Evolutionary conservation across 495 filamentous ascomycete genomes (phyloP), one percentile per base, ranked within the genome.

Genomic region (Cercophora newfieldiana): DNA sequence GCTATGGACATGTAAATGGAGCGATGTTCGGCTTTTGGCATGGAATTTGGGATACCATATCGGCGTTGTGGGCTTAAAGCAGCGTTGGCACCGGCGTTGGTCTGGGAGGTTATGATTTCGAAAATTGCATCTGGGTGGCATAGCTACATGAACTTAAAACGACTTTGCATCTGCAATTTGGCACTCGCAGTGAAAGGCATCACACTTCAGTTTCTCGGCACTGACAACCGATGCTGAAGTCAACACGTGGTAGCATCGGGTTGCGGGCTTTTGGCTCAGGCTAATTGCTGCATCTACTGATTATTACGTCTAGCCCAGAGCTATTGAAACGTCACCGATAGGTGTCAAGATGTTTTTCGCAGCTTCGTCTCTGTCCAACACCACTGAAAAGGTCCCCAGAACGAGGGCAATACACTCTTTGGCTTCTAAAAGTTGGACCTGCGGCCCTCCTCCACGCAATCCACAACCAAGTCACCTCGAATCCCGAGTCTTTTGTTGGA

Each of bases 1-100:
- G 91, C 88, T 50, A 94, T 97, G 86, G 94, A 96, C 22, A 75
- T 83, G 76, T 83, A 65, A 77, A 25, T 26, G 26, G 29, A 25
- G 21, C 22, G 10, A 12, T 28, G 30, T 19, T 10, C 47, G 28
- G 7, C 7, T n/a, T 29, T 51, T n/a, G 33, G 56, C n/a, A 0
- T 2, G 59, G 44, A 49, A 30, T 29, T 50, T 24, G 29, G 44
- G 12, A 61, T 61, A 29, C 12, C 25, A 30, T 12, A 25, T 21
- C 47, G 59, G 59, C 59, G 59, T 61, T 61, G 16, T 50, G 59
- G 59, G 59, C 22, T 28, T 1, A 10, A 30, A 29, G 22, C 50
- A 19, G 50, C 21, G 50, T 16, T 3, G 37, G 37, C 10, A 44
- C 37, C 37, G 37, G 37, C 37, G 37, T 44, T 33, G 30, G 30